These are phyloP conservation scores for Fraxinus sp. DNA, from an alignment of 305 asterid species.

Conservation along the genomic window DNA sequence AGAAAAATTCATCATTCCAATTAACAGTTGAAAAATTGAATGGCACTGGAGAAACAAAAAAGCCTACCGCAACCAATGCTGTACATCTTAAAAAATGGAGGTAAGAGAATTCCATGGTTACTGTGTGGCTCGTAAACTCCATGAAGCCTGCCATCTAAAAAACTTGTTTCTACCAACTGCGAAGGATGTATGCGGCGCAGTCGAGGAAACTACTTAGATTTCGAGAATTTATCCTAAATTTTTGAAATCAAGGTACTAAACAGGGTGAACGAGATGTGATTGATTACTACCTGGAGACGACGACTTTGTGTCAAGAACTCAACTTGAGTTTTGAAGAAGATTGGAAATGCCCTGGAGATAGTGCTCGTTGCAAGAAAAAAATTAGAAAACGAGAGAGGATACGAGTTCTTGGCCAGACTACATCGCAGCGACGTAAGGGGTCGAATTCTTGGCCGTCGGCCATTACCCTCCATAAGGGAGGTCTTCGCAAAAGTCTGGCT, in stretches of 20 bases:
- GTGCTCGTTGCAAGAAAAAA: not conserved
- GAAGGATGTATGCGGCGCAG: not conserved
- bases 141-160: not conserved
- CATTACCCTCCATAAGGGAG: not conserved
- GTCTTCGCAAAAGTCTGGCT: not conserved
- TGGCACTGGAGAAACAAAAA: not conserved
- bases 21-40: not conserved
- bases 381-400: not conserved
- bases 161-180: not conserved
- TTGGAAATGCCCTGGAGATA: not conserved
- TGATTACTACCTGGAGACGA: not conserved
- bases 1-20: not conserved
- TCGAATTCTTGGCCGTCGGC: not conserved
- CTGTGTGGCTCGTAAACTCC: not conserved
- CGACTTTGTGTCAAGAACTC: not conserved
- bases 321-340: not conserved
- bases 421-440: not conserved
- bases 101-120: not conserved
- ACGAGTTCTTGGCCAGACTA: not conserved
- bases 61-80: not conserved
- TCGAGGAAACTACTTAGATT: not conserved
- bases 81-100: not conserved
- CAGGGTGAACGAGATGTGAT: not conserved
- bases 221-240: not conserved
- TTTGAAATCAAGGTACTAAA: not conserved